Percentiles rank a stretch among this genome's conserved stretches.
Evolutionary conservation across 192 early-diverging fungal genomes (phyloP).

Genomic region (Backusella tarrabulga): DNA sequence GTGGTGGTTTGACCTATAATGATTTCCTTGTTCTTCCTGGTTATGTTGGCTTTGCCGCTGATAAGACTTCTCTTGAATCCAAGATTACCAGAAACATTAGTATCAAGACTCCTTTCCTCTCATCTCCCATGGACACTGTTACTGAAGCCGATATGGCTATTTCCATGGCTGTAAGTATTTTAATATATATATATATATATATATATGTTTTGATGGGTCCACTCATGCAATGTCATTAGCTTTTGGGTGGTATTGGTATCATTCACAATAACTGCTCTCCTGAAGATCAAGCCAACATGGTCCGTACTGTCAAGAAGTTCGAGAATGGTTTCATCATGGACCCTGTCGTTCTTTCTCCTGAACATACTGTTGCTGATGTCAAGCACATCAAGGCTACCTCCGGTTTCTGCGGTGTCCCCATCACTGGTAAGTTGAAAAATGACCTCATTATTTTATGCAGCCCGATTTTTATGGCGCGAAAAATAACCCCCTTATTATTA

Average conservation of each 20-base stretch:
- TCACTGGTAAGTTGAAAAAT: constrained; percentile 65
- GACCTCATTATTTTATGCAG: background rate
- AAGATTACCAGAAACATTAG: constrained; percentile 89
- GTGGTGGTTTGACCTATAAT: constrained; percentile 96
- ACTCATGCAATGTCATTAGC: constrained; percentile 25
- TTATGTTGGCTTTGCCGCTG: constrained; percentile 92
- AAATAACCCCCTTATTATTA: background rate
- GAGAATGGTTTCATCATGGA: constrained; percentile 99
- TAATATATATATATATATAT: background rate
- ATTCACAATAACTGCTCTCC: constrained; percentile 97
- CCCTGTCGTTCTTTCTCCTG: constrained; percentile 81
- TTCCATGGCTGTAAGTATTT: constrained; percentile 80
- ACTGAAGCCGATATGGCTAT: constrained; percentile 98
- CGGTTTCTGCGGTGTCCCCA: constrained; percentile 96
- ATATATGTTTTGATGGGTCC: background rate
- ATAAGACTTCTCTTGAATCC: constrained; percentile 75
- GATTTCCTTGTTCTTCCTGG: constrained; percentile 97
- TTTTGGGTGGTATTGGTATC: constrained; percentile 92
- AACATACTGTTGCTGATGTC: constrained; percentile 84
- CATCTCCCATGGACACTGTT: constrained; percentile 98
- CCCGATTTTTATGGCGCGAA: background rate
- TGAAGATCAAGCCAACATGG: constrained; percentile 97
- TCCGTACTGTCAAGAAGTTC: constrained; percentile 95
- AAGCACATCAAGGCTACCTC: constrained; percentile 79
- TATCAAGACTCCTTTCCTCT: constrained; percentile 92